phyloP scores from a whole-genome alignment of 768 basidiomycete species.

The Termitomyces sp. region DNA sequence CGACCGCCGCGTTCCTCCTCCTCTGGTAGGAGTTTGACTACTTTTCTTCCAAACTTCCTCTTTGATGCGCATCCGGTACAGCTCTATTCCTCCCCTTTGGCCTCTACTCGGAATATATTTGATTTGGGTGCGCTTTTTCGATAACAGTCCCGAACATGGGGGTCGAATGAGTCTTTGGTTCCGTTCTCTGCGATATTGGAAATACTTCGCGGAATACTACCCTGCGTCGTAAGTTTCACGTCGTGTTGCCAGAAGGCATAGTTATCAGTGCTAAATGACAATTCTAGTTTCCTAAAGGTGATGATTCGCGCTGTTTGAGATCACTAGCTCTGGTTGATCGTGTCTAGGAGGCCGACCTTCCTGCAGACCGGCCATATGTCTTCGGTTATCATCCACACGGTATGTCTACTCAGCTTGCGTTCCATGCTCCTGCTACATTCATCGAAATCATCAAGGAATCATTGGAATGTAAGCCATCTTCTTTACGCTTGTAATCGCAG shows the following conservation, averaged over 20 bases:
- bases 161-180: constrained; percentile 74
- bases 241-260: constrained; percentile 23
- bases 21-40: constrained; percentile 59
- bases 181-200: constrained; percentile 68
- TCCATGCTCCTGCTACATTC: constrained; percentile 6
- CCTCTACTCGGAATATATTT: constrained; percentile 73
- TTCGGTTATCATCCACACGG: constrained; percentile 99
- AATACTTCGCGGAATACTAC: constrained; percentile 89
- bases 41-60: not conserved
- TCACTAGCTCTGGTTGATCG: constrained; percentile 13
- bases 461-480: constrained; percentile 79
- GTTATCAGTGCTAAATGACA: not conserved
- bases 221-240: constrained; percentile 70
- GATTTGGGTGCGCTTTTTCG: constrained; percentile 73
- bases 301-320: constrained; percentile 4
- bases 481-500: not conserved
- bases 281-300: constrained; percentile 47
- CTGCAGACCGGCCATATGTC: constrained; percentile 88
- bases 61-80: constrained; percentile 22
- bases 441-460: constrained; percentile 53
- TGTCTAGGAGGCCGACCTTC: constrained; percentile 79
- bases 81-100: constrained; percentile 89
- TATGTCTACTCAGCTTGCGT: constrained; percentile 23
- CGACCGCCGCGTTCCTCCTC: constrained; percentile 64
- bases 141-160: constrained; percentile 69